Base-by-base conservation (phyloP, 2,329 filamentous ascomycete species). In the Raffaelea arxii region DNA sequence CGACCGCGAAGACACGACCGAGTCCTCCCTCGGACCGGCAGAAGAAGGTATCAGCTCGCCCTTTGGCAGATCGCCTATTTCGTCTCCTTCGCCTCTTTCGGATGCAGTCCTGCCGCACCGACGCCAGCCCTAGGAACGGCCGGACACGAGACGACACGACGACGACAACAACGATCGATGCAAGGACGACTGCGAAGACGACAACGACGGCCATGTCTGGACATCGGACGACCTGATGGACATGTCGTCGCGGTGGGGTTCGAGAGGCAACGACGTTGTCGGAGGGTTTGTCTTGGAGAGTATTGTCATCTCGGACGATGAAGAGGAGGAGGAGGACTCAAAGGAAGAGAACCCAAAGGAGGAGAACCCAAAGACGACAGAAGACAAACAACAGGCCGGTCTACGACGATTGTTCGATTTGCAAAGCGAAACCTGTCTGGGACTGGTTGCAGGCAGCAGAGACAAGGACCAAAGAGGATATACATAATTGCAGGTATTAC, bases 31-130 rank as follows among this genome's bases (percentile, higher is more conserved):
- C 24, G 27, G 36, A 3, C 23, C 49, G 10, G 43, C 42, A 2
- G 51, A 51, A 21, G 14, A 36, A 6, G 45, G 47, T 6, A 6
- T 25, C 25, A 46, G 47, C 24, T 51, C 51, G n/a, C 49, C 51
- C 6, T 53, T 53, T 18, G n/a, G n/a, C n/a, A n/a, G n/a, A n/a
- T n/a, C n/a, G n/a, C n/a, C n/a, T n/a, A n/a, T n/a, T n/a, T n/a
- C n/a, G n/a, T n/a, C n/a, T n/a, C n/a, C n/a, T n/a, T n/a, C n/a
- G n/a, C n/a, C n/a, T n/a, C n/a, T n/a, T n/a, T n/a, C n/a, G n/a
- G n/a, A n/a, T n/a, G n/a, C n/a, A n/a, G n/a, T n/a, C n/a, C 27
- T 30, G 27, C 27, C 27, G 27, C 32, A 14, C 9, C 27, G 27
- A n/a, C 18, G 10, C 7, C 23, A 32, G 16, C 43, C 3, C 4